Evolutionary conservation across 257 asterid species (phyloP).

Genomic region (Osmanthus fragrans): DNA sequence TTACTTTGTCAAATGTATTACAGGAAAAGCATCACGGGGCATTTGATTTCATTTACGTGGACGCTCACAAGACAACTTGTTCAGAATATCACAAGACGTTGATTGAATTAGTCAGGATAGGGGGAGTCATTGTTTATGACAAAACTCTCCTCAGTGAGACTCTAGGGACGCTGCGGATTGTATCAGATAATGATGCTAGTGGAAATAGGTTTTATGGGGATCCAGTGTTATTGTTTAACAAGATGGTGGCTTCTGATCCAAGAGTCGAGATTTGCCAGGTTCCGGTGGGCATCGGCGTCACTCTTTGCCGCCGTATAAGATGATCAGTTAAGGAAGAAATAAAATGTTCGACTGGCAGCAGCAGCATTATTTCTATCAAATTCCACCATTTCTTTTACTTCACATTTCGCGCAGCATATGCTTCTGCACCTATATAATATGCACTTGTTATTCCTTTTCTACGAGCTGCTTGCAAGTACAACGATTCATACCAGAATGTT

Average conservation of each 20-base stretch:
- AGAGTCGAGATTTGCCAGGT: slow-evolving; percentile 89
- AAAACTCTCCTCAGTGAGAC: slow-evolving; percentile 86
- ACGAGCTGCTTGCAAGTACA: too few relatives aligned
- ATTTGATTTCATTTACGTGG: slow-evolving; percentile 79
- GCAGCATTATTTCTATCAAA: too few relatives aligned
- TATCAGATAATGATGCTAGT: slow-evolving; percentile 71
- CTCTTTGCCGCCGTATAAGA: slow-evolving; percentile 85
- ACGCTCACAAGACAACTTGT: slow-evolving; percentile 79
- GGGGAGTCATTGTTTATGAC: slow-evolving; percentile 85
- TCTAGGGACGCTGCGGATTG: slow-evolving; percentile 81
- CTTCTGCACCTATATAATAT: too few relatives aligned
- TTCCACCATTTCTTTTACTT: too few relatives aligned
- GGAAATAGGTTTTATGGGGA: slow-evolving; percentile 55
- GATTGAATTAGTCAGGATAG: slow-evolving; percentile 70
- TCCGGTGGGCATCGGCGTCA: slow-evolving; percentile 85
- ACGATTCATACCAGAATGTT: too few relatives aligned
- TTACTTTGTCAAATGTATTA: not conserved
- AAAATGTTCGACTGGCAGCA: too few relatives aligned
- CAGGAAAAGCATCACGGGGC: slow-evolving; percentile 50
- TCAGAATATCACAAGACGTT: slow-evolving; percentile 75
- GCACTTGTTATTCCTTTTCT: too few relatives aligned
- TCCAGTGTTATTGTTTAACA: slow-evolving; percentile 74
- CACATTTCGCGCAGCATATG: too few relatives aligned
- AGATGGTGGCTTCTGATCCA: slow-evolving; percentile 77
- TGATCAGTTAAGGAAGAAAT: slow-evolving; percentile 23